Conservation (phyloP, 1,139 yeast species). For the Hanseniaspora uvarum region DNA sequence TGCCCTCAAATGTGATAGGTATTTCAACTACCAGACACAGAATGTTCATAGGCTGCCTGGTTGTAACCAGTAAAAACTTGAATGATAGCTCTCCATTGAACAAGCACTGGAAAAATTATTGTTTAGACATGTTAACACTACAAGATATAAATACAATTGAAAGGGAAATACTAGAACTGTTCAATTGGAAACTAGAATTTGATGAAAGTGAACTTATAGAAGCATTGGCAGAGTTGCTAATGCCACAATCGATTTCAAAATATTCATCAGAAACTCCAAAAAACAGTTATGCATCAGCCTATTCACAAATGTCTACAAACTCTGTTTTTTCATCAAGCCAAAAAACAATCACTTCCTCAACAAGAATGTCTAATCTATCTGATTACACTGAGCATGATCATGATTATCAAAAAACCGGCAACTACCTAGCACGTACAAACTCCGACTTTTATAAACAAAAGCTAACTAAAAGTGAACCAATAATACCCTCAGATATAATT, state of each 20-base stretch:
- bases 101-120: constrained; percentile 90
- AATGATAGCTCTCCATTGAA: constrained; percentile 92
- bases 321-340: constrained; percentile 13
- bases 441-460: background rate
- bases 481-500: background rate
- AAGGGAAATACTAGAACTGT: constrained; percentile 66
- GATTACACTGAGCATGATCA: constrained; percentile 1
- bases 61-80: constrained; percentile 78
- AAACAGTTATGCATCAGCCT: constrained; percentile 12
- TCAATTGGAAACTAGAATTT: constrained; percentile 75
- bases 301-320: constrained; percentile 4
- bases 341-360: background rate
- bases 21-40: constrained; percentile 91
- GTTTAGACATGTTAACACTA: constrained; percentile 66
- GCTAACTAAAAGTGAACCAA: background rate
- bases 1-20: constrained; percentile 85
- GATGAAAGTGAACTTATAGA: constrained; percentile 56
- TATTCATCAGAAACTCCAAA: background rate
- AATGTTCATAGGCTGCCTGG: constrained; percentile 76
- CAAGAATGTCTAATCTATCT: constrained; percentile 10
- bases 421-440: background rate
- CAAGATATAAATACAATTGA: constrained; percentile 86
- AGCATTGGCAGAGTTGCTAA: constrained; percentile 64
- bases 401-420: background rate
- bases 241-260: constrained; percentile 41